Evolutionary conservation across 2,329 filamentous ascomycete genomes (phyloP).

Genomic region (Dothistroma pini): DNA sequence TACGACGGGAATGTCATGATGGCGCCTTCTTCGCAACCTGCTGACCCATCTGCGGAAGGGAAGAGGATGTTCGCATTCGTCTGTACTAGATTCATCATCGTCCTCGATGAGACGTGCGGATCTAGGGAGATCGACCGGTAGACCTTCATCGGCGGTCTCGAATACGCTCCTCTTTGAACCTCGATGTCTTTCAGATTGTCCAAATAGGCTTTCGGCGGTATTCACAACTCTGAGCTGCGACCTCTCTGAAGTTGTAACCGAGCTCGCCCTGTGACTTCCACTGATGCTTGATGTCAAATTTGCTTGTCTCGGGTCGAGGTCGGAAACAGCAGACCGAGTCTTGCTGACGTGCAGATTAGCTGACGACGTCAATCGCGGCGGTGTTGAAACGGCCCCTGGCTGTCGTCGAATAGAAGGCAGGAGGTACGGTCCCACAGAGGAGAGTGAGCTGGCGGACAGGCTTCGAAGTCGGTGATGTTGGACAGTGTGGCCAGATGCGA

Average conservation of each 20-base stretch:
- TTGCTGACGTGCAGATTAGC: constrained; percentile 14
- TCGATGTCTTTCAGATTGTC: neutral
- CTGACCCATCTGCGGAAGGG: constrained; percentile 73
- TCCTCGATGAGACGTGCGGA: constrained; percentile 1
- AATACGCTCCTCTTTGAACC: neutral
- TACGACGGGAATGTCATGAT: constrained; percentile 40
- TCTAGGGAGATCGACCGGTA: neutral
- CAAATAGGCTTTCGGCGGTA: neutral
- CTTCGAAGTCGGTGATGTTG: constrained; percentile 27
- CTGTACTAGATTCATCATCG: neutral
- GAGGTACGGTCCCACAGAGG: constrained; percentile 24
- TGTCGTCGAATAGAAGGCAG: constrained; percentile 14
- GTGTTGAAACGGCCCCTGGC: neutral
- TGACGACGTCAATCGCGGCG: constrained; percentile 12
- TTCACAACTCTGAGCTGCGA: neutral
- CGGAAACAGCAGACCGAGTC: constrained; percentile 12
- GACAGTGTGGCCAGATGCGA: constrained; percentile 25
- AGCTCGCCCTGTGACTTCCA: constrained; percentile 8
- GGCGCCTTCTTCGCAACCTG: constrained; percentile 59
- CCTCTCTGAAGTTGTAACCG: constrained; percentile 3
- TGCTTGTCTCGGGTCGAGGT: constrained; percentile 10
- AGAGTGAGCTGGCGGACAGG: constrained; percentile 29
- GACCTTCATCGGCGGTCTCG: neutral
- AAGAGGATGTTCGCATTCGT: constrained; percentile 8
- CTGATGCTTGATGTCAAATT: constrained; percentile 18